These are phyloP conservation scores for Spirogloea muscicola DNA, from an alignment of 139 green algal genomes.

Conservation along the genomic window DNA sequence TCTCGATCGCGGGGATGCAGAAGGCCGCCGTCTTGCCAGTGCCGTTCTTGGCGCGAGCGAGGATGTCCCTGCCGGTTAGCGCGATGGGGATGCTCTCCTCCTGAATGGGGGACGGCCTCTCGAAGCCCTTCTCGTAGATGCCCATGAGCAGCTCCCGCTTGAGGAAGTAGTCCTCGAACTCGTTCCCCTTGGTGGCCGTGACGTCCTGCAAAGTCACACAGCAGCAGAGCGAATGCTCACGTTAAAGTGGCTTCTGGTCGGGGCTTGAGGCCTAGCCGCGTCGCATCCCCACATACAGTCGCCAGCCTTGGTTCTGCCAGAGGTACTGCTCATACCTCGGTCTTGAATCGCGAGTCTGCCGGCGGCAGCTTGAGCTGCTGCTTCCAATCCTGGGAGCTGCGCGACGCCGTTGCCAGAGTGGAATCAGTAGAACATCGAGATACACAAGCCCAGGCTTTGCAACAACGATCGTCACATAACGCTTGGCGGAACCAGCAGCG, in stretches of 20 bases:
- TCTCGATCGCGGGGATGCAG: conserved; percentile 93
- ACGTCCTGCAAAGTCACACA: conserved; percentile 79
- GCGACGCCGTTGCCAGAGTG: no score
- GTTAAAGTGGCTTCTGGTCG: no score
- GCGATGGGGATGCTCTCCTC: conserved; percentile 98
- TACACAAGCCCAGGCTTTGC: no score
- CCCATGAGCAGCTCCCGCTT: conserved; percentile 97
- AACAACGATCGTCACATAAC: no score
- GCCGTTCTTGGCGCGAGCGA: conserved; percentile 98
- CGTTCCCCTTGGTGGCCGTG: conserved; percentile 93
- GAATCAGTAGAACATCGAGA: no score
- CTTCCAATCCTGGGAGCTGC: conserved; percentile 78
- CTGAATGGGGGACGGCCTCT: conserved; percentile 66
- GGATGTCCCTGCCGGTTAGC: conserved; percentile 92
- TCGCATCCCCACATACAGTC: no score
- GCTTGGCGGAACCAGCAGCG: no score
- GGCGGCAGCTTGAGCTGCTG: conserved; percentile 70
- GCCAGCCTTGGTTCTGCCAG: background rate
- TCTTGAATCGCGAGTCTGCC: conserved; percentile 79
- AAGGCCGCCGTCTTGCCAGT: conserved; percentile 99
- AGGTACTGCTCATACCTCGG: conserved; percentile 86
- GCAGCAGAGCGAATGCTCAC: background rate
- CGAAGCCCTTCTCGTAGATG: conserved; percentile 99
- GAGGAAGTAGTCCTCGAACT: conserved; percentile 99
- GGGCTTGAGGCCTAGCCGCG: no score